Evolutionary conservation across 2,329 filamentous ascomycete genomes (phyloP).

Genomic region (Colletotrichum spinosum): DNA sequence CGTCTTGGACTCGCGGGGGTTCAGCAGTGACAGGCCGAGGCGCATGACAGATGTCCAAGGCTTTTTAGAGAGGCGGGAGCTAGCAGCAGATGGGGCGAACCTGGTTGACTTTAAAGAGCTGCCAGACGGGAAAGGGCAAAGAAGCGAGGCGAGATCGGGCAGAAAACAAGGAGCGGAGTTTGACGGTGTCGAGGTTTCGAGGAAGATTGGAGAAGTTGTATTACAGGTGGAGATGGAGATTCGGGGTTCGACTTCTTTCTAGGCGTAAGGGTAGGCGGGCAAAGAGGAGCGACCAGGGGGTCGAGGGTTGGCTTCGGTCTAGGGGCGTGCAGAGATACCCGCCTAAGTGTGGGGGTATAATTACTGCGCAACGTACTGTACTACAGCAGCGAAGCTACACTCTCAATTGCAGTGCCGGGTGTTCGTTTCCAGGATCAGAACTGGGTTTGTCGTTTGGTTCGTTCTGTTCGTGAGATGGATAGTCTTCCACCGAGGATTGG

Average conservation of each 20-base stretch:
- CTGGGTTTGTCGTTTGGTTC: no score
- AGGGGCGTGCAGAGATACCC: not conserved
- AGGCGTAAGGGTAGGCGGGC: slow-evolving; percentile 9
- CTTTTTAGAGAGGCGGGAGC: slow-evolving; percentile 18
- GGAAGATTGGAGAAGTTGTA: slow-evolving; percentile 23
- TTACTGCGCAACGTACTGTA: no score
- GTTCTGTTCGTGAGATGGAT: no score
- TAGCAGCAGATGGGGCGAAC: slow-evolving; percentile 17
- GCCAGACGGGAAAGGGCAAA: slow-evolving; percentile 4
- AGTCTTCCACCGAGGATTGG: no score
- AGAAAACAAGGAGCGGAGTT: slow-evolving; percentile 9
- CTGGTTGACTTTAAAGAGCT: slow-evolving; percentile 11
- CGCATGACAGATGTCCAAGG: slow-evolving; percentile 25
- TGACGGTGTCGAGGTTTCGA: slow-evolving; percentile 26
- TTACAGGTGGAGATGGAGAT: slow-evolving; percentile 26
- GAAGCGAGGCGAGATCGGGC: slow-evolving; percentile 5
- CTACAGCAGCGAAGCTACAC: no score
- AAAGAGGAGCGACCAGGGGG: slow-evolving; percentile 1
- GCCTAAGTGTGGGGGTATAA: no score
- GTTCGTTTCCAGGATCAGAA: no score
- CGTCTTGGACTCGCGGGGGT: slow-evolving; percentile 16
- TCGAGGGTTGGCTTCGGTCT: slow-evolving; percentile 1
- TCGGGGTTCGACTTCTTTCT: slow-evolving; percentile 9
- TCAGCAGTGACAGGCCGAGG: slow-evolving; percentile 11
- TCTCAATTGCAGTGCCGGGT: no score